Percentiles rank a stretch among this genome's conserved stretches.
phyloP scores from a whole-genome alignment of 164 flowering plant species.

The Vitis vinifera region DNA sequence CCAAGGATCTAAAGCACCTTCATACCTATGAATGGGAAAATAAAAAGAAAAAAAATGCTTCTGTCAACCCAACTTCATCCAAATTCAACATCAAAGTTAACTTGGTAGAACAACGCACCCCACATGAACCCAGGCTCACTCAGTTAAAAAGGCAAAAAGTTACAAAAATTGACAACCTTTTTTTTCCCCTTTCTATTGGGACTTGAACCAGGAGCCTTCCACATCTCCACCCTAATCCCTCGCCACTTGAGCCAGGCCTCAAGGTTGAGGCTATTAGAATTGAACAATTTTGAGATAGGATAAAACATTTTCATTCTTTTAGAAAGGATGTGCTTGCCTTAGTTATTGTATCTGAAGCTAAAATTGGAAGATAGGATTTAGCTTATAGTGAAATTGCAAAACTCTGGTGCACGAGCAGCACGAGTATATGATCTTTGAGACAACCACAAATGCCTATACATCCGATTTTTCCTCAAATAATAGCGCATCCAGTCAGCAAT shows the following conservation, averaged over 20 bases:
- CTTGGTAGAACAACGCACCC: not conserved
- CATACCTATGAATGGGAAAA: conserved; percentile 56
- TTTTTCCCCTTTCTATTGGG: too few species aligned
- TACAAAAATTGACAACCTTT: too few species aligned
- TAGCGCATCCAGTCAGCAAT: not conserved
- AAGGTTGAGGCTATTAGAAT: too few species aligned
- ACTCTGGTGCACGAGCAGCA: not conserved
- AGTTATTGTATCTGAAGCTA: not conserved
- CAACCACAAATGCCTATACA: not conserved
- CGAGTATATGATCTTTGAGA: not conserved
- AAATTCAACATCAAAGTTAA: not conserved
- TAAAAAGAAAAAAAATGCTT: conserved; percentile 2
- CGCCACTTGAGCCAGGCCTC: too few species aligned
- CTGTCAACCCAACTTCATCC: not conserved
- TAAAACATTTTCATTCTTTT: not conserved
- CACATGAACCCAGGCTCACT: not conserved
- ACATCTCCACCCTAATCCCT: too few species aligned
- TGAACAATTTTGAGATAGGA: not conserved
- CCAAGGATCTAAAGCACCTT: conserved; percentile 98
- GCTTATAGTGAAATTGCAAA: not conserved
- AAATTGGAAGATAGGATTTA: not conserved
- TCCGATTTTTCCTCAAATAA: not conserved
- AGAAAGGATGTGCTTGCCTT: not conserved
- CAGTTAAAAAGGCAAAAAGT: not conserved
- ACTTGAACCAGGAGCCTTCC: too few species aligned